Evolutionary conservation across 2,329 filamentous ascomycete species (phyloP).

Genomic region (Fusarium robinianum): DNA sequence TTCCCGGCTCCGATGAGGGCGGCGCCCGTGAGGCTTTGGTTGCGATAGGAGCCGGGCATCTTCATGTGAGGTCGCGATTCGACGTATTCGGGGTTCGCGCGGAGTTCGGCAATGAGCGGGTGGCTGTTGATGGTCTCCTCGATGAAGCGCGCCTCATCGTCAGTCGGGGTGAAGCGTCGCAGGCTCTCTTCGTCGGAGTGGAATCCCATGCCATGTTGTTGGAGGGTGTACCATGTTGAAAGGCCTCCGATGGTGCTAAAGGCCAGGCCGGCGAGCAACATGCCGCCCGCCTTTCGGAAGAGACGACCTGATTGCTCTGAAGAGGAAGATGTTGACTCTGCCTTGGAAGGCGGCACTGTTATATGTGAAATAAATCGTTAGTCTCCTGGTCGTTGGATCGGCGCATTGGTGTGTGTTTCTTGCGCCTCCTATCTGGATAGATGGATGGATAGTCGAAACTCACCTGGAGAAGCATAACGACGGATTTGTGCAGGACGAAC

Average conservation of each 20-base stretch:
- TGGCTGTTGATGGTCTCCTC: conserved; percentile 77
- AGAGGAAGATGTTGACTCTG: conserved; percentile 1
- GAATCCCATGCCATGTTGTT: conserved; percentile 44
- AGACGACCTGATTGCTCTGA: conserved; percentile 25
- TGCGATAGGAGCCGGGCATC: conserved; percentile 71
- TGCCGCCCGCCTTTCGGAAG: conserved; percentile 32
- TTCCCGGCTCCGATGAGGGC: conserved; percentile 75
- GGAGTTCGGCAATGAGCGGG: conserved; percentile 71
- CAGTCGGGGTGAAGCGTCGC: conserved; percentile 61
- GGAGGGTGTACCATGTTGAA: conserved; percentile 44
- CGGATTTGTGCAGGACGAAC: conserved; percentile 27
- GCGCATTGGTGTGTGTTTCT: no score
- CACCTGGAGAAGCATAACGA: conserved; percentile 37
- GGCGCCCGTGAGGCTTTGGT: conserved; percentile 80
- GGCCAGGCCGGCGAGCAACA: conserved; percentile 38
- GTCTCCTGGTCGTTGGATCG: conserved; percentile 9
- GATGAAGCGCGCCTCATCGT: conserved; percentile 61
- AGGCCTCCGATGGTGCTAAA: conserved; percentile 41
- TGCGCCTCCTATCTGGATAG: no score
- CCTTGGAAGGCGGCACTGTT: conserved; percentile 21
- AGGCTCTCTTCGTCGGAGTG: conserved; percentile 73
- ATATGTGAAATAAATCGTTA: conserved; percentile 14
- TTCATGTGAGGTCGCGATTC: conserved; percentile 88
- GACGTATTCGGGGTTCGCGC: conserved; percentile 65
- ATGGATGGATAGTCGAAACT: no score